Evolutionary conservation across 441 rosid species (phyloP).

Genomic region (Theobroma grandiflorum): DNA sequence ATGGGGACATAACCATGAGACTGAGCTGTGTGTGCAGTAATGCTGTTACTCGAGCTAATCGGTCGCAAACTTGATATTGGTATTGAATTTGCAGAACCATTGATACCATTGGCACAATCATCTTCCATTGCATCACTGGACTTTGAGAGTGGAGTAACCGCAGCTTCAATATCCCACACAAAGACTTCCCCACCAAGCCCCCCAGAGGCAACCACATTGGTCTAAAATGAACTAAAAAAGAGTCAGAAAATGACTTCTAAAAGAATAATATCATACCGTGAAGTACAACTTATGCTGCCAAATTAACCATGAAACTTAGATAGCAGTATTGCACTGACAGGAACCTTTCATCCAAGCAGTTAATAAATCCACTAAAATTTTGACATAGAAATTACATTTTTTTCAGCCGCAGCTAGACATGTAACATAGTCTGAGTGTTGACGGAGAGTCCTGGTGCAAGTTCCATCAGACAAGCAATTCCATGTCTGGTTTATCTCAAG

Average conservation of each 20-base stretch:
- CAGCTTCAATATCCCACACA: slow-evolving; percentile 95
- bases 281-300: slow-evolving; percentile 20
- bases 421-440: slow-evolving; percentile 99
- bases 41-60: slow-evolving; percentile 86
- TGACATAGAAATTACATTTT: slow-evolving; percentile 81
- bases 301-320: slow-evolving; percentile 27
- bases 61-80: slow-evolving; percentile 79
- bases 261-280: slow-evolving; percentile 19
- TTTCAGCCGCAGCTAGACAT: slow-evolving; percentile 86
- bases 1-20: slow-evolving; percentile 80
- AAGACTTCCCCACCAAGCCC: slow-evolving; percentile 99
- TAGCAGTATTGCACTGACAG: slow-evolving; percentile 30
- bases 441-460: slow-evolving; percentile 82
- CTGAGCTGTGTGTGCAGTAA: slow-evolving; percentile 69
- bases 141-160: slow-evolving; percentile 75
- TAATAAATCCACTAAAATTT: slow-evolving; percentile 37
- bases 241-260: slow-evolving; percentile 61
- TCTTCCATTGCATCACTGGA: slow-evolving; percentile 78
- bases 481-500: slow-evolving; percentile 65
- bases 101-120: slow-evolving; percentile 70
- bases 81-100: slow-evolving; percentile 63
- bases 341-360: slow-evolving; percentile 37
- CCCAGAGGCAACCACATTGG: slow-evolving; percentile 96
- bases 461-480: slow-evolving; percentile 91
- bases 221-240: slow-evolving; percentile 82